Base-by-base conservation (phyloP, 805 yeast genomes). In the Priceomyces castillae region DNA sequence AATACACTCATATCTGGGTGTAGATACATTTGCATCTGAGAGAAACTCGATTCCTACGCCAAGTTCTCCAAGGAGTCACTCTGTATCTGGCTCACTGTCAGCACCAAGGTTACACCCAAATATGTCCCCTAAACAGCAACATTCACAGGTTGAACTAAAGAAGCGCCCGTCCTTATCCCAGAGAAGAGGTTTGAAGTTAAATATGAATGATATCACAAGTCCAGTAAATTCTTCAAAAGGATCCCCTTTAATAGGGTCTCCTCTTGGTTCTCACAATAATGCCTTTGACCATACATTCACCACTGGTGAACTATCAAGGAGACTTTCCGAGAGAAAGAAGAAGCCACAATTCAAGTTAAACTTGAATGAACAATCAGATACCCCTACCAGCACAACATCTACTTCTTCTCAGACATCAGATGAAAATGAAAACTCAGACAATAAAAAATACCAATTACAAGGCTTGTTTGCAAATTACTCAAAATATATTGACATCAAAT, bases 401-500 rank as follows among this genome's bases (percentile, higher is more conserved):
- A 22, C 20, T 11, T 42, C 50, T 7, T 38, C 47, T n/a, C 22
- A 39, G 14, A 40, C 35, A 11, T 41, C 42, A 10, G 31, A 43
- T 5, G 48, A 56, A 35, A 51, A 56, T 28, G 59, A 53, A 39
- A 50, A 44, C 40, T 53, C 34, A 30, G n/a, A 17, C 3, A 18
- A 28, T 4, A 41, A 61, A 43, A 58, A 57, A 43, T 65, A 65
- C 2, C 67, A 68, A 46, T 61, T 78, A 10, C 73, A 71, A 39
- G 90, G 90, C 11, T 63, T 85, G 40, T 90, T 94, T 68, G 85
- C 90, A 9, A 82, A 84, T 58, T 94, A 86, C 61, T 80, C 95
- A 18, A 85, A 88, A 57, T 92, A 88, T 59, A 79, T 94, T 39
- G 98, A 94, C 64, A 84, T 92, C 53, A 87, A 89, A 58, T 85